Conservation (phyloP, 1,284 basidiomycete species). For the Ceratobasidium sp. region DNA sequence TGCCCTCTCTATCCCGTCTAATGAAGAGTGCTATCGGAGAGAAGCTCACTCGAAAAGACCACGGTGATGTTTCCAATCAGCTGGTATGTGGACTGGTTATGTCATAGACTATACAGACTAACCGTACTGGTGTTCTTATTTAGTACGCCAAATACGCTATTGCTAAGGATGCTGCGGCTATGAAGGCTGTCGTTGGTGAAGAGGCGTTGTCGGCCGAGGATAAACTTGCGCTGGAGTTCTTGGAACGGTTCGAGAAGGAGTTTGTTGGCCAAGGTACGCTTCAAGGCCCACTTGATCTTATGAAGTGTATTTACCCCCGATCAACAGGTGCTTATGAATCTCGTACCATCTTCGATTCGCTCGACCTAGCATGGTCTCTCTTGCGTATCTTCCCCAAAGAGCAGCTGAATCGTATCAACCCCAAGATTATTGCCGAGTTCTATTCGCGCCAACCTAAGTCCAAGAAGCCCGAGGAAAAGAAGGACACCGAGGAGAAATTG, state of each 20-base stretch:
- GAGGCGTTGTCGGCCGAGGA: conserved; percentile 96
- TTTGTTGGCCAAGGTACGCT: conserved; percentile 92
- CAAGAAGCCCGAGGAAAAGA: conserved; percentile 70
- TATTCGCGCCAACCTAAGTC: conserved; percentile 78
- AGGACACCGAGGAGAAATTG: conserved; percentile 60
- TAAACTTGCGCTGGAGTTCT: conserved; percentile 92
- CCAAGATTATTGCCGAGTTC: conserved; percentile 90
- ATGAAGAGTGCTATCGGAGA: conserved; percentile 99
- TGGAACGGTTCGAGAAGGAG: conserved; percentile 94
- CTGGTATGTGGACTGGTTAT: conserved; percentile 69
- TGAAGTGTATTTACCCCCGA: no score
- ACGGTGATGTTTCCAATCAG: conserved; percentile 98
- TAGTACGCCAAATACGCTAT: conserved; percentile 98
- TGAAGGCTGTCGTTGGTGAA: conserved; percentile 99
- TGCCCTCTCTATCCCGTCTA: conserved; percentile 97
- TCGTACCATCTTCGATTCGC: conserved; percentile 96
- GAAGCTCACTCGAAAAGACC: conserved; percentile 96
- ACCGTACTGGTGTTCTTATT: conserved; percentile 49
- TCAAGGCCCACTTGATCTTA: no score
- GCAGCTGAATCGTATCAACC: conserved; percentile 95
- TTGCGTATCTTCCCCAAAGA: conserved; percentile 99
- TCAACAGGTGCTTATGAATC: conserved; percentile 90
- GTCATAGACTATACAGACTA: conserved; percentile 39
- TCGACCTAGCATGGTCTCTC: conserved; percentile 97
- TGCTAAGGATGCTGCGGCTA: conserved; percentile 96